These are phyloP conservation scores for Pouteria glomerata DNA, from an alignment of 148 eudicot genomes.

Conservation along the genomic window DNA sequence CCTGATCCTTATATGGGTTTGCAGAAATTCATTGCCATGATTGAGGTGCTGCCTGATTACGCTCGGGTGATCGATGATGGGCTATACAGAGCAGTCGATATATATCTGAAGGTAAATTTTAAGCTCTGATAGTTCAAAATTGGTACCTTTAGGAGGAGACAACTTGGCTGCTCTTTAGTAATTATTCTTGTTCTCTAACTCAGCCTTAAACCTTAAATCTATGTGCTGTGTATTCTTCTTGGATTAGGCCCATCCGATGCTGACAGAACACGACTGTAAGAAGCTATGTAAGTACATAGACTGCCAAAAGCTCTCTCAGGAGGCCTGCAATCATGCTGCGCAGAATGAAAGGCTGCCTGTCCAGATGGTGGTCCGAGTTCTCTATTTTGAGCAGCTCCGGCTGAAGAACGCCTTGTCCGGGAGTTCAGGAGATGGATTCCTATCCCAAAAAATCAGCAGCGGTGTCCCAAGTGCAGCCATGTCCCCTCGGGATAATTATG, in stretches of 20 bases:
- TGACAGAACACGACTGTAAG: slow-evolving; percentile 42
- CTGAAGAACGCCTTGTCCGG: slow-evolving; percentile 44
- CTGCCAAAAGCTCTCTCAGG: slow-evolving; percentile 72
- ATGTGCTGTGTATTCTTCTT: slow-evolving; percentile 3
- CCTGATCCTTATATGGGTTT: slow-evolving; percentile 58
- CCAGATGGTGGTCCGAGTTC: slow-evolving; percentile 58
- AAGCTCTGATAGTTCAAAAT: neutral
- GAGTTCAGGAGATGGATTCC: slow-evolving; percentile 42
- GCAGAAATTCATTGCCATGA: slow-evolving; percentile 41
- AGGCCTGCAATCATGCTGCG: slow-evolving; percentile 78
- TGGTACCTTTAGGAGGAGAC: neutral
- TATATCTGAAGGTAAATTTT: slow-evolving; percentile 55
- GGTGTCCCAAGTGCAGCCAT: slow-evolving; percentile 59
- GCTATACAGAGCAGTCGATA: slow-evolving; percentile 64
- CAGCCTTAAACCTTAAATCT: too few relatives aligned
- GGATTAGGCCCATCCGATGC: slow-evolving; percentile 54
- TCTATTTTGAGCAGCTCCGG: slow-evolving; percentile 61
- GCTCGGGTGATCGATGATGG: slow-evolving; percentile 80
- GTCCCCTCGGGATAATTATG: slow-evolving; percentile 75
- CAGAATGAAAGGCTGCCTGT: slow-evolving; percentile 71
- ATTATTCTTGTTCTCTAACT: neutral
- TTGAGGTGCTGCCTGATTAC: slow-evolving; percentile 61
- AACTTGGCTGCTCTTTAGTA: neutral
- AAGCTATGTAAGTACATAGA: slow-evolving; percentile 59
- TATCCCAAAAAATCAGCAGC: slow-evolving; percentile 60